Conservation (phyloP, 345 rosid genomes). For the Passiflora organensis region DNA sequence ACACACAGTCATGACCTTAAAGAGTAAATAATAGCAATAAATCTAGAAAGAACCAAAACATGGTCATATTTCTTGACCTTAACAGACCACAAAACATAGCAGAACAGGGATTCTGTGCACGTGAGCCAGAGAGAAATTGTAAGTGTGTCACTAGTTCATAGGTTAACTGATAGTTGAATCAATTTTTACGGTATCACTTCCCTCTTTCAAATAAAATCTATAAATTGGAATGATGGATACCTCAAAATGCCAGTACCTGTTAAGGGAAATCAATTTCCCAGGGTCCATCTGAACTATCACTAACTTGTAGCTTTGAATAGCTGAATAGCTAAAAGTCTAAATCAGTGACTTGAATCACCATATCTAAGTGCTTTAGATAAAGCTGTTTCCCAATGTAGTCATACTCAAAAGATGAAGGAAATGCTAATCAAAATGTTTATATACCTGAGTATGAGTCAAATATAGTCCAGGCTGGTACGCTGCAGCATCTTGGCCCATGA, state of each 20-base stretch:
- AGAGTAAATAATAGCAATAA: neutral
- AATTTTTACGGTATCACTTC: too few relatives aligned
- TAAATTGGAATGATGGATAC: too few relatives aligned
- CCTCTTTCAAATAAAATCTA: too few relatives aligned
- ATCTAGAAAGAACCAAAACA: too few relatives aligned
- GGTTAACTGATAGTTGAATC: too few relatives aligned
- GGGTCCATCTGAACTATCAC: neutral
- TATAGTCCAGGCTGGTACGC: conserved; percentile 96
- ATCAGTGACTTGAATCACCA: neutral
- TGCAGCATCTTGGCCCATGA: conserved; percentile 83
- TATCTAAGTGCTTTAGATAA: neutral
- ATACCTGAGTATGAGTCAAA: conserved; percentile 88
- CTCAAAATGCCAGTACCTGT: too few relatives aligned
- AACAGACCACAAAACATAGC: neutral
- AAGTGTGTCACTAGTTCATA: too few relatives aligned
- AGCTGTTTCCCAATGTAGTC: neutral
- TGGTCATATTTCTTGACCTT: too few relatives aligned
- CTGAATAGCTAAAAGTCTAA: neutral
- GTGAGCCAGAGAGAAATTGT: too few relatives aligned
- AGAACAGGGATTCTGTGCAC: too few relatives aligned
- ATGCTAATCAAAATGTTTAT: neutral
- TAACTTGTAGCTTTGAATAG: neutral
- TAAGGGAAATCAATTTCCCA: too few relatives aligned
- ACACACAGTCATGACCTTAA: neutral
- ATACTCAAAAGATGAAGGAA: neutral